These are phyloP conservation scores for Populus nigra DNA, from an alignment of 345 rosid genomes.

Conservation along the genomic window DNA sequence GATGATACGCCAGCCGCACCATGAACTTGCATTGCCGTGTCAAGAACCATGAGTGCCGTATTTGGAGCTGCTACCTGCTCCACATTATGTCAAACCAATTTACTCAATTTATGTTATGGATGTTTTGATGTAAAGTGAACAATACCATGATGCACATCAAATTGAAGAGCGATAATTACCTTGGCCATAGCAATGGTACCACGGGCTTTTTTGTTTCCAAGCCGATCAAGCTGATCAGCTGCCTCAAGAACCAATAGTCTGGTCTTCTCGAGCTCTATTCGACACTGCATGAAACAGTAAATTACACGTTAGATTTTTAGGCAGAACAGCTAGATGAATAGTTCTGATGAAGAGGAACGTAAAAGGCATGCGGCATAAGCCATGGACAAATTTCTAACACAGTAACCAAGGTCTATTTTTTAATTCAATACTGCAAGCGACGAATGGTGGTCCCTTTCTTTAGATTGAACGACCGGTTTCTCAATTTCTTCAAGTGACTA, in stretches of 20 bases:
- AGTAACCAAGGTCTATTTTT: not conserved
- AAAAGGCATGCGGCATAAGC: not conserved
- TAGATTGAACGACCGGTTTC: not conserved
- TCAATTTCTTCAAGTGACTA: not conserved
- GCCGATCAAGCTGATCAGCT: constrained; percentile 84
- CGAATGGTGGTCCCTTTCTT: not conserved
- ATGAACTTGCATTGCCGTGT: constrained; percentile 89
- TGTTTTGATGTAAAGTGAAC: not conserved
- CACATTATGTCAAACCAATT: not conserved
- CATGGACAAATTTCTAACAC: not conserved
- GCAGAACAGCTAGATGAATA: not conserved
- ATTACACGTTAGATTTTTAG: not conserved
- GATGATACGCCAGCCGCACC: constrained; percentile 83
- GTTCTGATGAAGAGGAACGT: not conserved
- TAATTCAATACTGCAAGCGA: not conserved
- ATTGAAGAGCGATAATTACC: constrained; percentile 34
- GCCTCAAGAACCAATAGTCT: constrained; percentile 86
- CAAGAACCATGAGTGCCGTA: constrained; percentile 85
- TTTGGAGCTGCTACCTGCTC: constrained; percentile 91
- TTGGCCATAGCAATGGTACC: constrained; percentile 92
- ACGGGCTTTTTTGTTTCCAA: constrained; percentile 83
- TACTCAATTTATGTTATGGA: not conserved
- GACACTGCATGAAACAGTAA: constrained; percentile 51
- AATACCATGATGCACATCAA: not conserved
- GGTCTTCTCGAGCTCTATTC: constrained; percentile 75